A percentile compares a stretch with the other conserved stretches of the same genome.
These are phyloP conservation scores for Cucumis melo DNA, from an alignment of 306 rosid genomes.

Conservation along the genomic window DNA sequence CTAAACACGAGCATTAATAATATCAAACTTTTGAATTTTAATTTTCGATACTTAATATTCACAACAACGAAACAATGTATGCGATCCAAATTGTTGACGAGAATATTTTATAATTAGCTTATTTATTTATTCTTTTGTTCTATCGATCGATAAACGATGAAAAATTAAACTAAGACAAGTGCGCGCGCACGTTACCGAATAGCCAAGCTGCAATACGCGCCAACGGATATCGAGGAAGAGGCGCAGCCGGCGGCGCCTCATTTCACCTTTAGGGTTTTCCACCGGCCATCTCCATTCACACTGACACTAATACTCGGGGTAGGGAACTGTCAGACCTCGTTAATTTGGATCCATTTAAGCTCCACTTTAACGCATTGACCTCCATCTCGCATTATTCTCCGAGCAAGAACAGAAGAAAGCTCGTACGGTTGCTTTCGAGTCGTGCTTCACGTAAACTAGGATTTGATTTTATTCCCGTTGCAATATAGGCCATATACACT, in stretches of 20 bases:
- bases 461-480: background rate
- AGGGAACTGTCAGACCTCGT: background rate
- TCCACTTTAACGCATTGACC: background rate
- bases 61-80: too few relatives aligned
- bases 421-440: background rate
- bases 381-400: background rate
- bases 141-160: too few relatives aligned
- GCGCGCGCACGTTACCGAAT: background rate
- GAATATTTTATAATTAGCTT: too few relatives aligned
- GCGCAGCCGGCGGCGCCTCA: background rate
- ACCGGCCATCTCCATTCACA: background rate
- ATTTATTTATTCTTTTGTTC: too few relatives aligned
- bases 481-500: background rate
- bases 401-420: background rate
- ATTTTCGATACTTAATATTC: too few relatives aligned
- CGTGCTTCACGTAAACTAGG: background rate
- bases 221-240: background rate
- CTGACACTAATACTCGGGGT: too few relatives aligned
- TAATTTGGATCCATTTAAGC: background rate
- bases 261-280: background rate
- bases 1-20: too few relatives aligned
- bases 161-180: background rate
- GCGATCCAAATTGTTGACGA: too few relatives aligned
- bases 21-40: too few relatives aligned
- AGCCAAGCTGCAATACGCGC: background rate